phyloP scores from a whole-genome alignment of 805 yeast genomes.

The Saccharomycopsis fermentans region DNA sequence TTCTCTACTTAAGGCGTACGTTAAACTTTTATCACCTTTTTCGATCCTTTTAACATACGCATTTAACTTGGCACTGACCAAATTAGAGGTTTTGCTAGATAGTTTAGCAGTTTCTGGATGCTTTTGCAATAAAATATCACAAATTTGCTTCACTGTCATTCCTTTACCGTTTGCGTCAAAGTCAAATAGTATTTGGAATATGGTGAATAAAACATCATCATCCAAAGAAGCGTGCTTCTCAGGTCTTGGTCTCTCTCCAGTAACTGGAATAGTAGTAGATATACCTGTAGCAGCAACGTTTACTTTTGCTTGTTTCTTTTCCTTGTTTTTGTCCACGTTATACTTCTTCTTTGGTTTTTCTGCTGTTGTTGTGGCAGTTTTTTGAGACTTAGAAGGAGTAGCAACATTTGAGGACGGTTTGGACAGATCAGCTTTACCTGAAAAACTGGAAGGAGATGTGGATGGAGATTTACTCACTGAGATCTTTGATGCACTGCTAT shows the following conservation, averaged over 20 bases:
- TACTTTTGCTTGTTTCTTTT: slow-evolving; percentile 35
- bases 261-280: slow-evolving; percentile 70
- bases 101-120: slow-evolving; percentile 80
- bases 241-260: slow-evolving; percentile 68
- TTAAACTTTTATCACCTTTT: slow-evolving; percentile 64
- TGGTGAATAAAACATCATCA: slow-evolving; percentile 67
- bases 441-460: background rate
- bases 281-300: slow-evolving; percentile 47
- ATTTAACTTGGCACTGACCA: slow-evolving; percentile 73
- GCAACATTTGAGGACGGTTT: background rate
- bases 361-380: background rate
- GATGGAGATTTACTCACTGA: background rate
- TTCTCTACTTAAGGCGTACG: slow-evolving; percentile 70
- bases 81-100: slow-evolving; percentile 70
- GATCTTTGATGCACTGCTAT: background rate
- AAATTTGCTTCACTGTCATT: slow-evolving; percentile 83
- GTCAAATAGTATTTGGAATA: slow-evolving; percentile 61
- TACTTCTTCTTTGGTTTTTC: slow-evolving; percentile 16
- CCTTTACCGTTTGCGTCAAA: slow-evolving; percentile 62
- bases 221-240: slow-evolving; percentile 57
- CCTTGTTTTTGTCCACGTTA: slow-evolving; percentile 21
- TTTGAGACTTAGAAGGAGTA: background rate
- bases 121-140: slow-evolving; percentile 61
- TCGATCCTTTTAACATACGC: slow-evolving; percentile 81
- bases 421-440: background rate